Evolutionary conservation across 169 alveolate genomes (phyloP).

Genomic region (Plasmodium coatneyi): DNA sequence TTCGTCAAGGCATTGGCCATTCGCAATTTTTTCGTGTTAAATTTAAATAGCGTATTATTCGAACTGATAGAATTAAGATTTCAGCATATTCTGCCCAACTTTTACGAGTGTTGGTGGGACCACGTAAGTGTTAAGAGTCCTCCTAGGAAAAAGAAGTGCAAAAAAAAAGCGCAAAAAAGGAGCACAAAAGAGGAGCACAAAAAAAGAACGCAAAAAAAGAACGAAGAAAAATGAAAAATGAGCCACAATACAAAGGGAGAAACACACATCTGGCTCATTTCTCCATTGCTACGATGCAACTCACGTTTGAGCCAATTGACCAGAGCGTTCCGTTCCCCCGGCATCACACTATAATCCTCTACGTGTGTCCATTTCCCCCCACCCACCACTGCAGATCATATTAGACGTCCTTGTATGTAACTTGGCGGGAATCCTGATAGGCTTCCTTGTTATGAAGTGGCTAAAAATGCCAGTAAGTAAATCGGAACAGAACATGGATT

Average conservation of each 20-base stretch:
- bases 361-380: neutral
- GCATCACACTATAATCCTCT: neutral
- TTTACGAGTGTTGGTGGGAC: constrained; percentile 76
- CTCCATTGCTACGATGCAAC: neutral
- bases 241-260: neutral
- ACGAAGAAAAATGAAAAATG: neutral
- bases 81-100: constrained; percentile 53
- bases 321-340: neutral
- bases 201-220: neutral
- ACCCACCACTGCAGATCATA: neutral
- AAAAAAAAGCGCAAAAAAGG: neutral
- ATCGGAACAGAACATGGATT: neutral
- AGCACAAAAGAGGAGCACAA: neutral
- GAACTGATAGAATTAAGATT: constrained; percentile 55
- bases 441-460: constrained; percentile 21
- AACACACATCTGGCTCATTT: neutral
- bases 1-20: constrained; percentile 8
- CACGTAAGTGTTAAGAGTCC: constrained; percentile 26
- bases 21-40: constrained; percentile 35
- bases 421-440: constrained; percentile 15
- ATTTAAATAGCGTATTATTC: constrained; percentile 28
- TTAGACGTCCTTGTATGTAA: constrained; percentile 43
- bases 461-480: constrained; percentile 20
- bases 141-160: neutral
- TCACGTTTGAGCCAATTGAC: neutral